These are phyloP conservation scores for Chrysosporium queenslandicum DNA, from an alignment of 2,329 filamentous ascomycete genomes.

Conservation along the genomic window DNA sequence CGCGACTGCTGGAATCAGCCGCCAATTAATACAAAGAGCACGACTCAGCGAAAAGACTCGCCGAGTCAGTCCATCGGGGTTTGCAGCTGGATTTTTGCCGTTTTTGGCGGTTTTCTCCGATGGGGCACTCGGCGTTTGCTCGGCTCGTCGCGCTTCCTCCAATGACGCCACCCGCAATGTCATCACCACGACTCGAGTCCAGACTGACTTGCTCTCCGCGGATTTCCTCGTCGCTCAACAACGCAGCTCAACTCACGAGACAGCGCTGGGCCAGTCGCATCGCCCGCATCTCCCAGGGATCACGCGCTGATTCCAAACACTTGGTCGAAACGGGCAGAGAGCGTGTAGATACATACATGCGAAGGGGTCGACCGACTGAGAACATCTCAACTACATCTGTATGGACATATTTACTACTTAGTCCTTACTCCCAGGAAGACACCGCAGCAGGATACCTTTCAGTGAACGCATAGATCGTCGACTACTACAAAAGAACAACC, in stretches of 20 bases:
- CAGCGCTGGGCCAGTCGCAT: neutral
- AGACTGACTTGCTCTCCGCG: neutral
- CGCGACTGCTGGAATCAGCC: too few species aligned
- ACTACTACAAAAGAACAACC: too few species aligned
- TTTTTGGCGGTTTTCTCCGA: constrained; percentile 7
- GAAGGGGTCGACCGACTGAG: too few species aligned
- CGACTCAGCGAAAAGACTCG: neutral
- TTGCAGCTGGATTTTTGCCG: neutral
- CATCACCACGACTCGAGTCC: neutral
- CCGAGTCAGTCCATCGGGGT: neutral
- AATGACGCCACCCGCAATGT: constrained; percentile 6
- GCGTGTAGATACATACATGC: too few species aligned
- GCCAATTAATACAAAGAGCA: neutral
- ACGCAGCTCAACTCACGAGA: neutral
- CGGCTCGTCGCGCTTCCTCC: neutral
- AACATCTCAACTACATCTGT: too few species aligned
- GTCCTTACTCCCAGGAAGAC: too few species aligned
- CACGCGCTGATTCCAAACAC: too few species aligned
- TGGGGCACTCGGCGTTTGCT: constrained; percentile 5
- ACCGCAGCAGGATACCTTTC: too few species aligned
- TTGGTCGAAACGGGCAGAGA: too few species aligned
- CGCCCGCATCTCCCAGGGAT: too few species aligned
- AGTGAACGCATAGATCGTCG: too few species aligned
- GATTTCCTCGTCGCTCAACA: neutral
- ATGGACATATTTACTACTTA: too few species aligned